Base-by-base conservation (phyloP, 2,329 filamentous ascomycete species). In the Neofusicoccum laricinum region DNA sequence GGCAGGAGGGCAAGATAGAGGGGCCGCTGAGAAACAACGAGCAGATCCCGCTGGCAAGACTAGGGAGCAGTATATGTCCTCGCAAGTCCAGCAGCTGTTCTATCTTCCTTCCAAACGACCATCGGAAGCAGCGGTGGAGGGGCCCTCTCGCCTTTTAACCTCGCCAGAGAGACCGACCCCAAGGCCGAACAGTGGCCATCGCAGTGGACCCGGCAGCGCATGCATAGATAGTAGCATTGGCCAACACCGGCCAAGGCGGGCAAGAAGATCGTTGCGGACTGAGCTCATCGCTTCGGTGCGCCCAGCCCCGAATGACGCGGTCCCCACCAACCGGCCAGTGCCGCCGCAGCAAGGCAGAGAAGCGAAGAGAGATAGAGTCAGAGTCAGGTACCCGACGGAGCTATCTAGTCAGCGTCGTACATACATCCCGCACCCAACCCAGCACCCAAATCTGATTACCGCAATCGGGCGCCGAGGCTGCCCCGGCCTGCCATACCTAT, bases 191-290 rank as follows among this genome's bases (percentile, higher is more conserved):
- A n/a, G 21, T 57, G 40, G 46, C 38, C 38, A 43, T 32, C 15
- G 14, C 36, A 41, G 50, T 38, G 53, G 25, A n/a, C 8, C 53
- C 40, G 21, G 34, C 40, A 34, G 38, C 21, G 53, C 55, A 59
- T 59, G 55, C 40, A 36, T 46, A 59, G 55, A 59, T 59, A 59
- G 53, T 58, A 58, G 53, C 53, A 58, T 58, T 58, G 53, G 40
- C 53, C 51, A 57, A 40, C 30, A 34, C 10, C 3, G 12, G 48
- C 48, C 50, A 53, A 53, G 53, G 53, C 38, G 53, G 53, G 53
- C 10, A 15, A 30, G 55, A 45, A 59, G 55, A 59, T 46, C 25
- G 36, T 41, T 46, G 30, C 40, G 38, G 38, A 57, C 17, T 40
- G 10, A 17, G 34, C 21, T 15, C 55, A 34, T 46, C 40, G 30